A percentile compares a stretch with the other conserved stretches of the same genome.
These are phyloP conservation scores for Ophiocordyceps camponoti-floridani DNA, from an alignment of 2,329 filamentous ascomycete species.

Conservation along the genomic window DNA sequence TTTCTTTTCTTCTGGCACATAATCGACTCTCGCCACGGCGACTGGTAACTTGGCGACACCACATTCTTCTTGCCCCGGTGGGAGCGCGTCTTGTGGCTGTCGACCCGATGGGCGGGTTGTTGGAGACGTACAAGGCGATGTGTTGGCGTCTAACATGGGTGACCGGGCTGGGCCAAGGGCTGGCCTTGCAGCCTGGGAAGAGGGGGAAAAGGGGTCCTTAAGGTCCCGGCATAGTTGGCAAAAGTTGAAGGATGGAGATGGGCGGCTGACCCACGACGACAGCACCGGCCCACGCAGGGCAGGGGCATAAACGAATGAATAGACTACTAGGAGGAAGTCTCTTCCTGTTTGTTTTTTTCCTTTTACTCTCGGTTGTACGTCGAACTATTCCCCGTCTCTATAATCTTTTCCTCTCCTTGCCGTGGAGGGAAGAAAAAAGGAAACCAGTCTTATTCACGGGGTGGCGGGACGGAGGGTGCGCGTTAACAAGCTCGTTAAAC, in stretches of 20 bases:
- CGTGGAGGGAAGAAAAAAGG: neutral
- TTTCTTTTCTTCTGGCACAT: conserved; percentile 14
- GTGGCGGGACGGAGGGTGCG: neutral
- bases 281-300: neutral
- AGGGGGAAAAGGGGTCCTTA: neutral
- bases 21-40: conserved; percentile 8
- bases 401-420: conserved; percentile 1
- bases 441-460: neutral
- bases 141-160: neutral
- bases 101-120: neutral
- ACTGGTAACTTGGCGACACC: conserved; percentile 1
- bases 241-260: neutral
- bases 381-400: conserved; percentile 7
- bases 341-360: conserved; percentile 5
- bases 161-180: too few relatives aligned
- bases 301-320: conserved; percentile 7
- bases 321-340: conserved; percentile 13
- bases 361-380: neutral
- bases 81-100: neutral
- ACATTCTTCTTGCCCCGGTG: conserved; percentile 1
- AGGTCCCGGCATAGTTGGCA: neutral
- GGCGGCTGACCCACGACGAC: neutral
- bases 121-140: neutral
- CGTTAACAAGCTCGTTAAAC: neutral
- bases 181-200: neutral